Percentiles rank a stretch among this genome's conserved stretches.
phyloP scores from a whole-genome alignment of 1,139 yeast genomes.

The Blastobotrys apis region DNA sequence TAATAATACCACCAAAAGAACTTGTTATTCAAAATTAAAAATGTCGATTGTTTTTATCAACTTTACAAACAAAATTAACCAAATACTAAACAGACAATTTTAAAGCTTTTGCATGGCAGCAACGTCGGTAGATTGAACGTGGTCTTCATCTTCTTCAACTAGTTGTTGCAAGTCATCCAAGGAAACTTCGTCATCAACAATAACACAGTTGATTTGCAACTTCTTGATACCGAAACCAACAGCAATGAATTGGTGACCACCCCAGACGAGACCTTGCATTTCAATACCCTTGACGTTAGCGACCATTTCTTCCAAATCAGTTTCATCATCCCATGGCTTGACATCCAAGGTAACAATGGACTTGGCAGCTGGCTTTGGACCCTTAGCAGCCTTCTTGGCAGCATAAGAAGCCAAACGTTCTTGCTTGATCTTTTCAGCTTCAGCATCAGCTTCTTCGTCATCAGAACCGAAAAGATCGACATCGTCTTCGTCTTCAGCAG shows the following conservation, averaged over 20 bases:
- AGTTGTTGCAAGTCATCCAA: conserved; percentile 78
- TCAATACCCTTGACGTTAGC: conserved; percentile 80
- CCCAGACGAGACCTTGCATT: conserved; percentile 95
- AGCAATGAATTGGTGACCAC: conserved; percentile 94
- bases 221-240: conserved; percentile 99
- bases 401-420: conserved; percentile 97
- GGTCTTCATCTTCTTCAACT: conserved; percentile 96
- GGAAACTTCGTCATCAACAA: conserved; percentile 95
- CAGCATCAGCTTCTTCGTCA: conserved; percentile 93
- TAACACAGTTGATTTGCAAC: conserved; percentile 96
- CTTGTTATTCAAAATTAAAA: too few relatives aligned
- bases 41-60: too few relatives aligned
- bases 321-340: conserved; percentile 99
- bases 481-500: conserved; percentile 78
- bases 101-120: conserved; percentile 86
- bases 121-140: conserved; percentile 96
- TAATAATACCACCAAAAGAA: too few relatives aligned
- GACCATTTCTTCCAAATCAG: conserved; percentile 83
- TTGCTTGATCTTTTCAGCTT: conserved; percentile 94
- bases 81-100: too few relatives aligned
- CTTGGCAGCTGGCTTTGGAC: conserved; percentile 98
- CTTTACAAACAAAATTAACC: too few relatives aligned
- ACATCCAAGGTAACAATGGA: conserved; percentile 94
- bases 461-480: conserved; percentile 93
- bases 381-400: conserved; percentile 95